These are phyloP conservation scores for Mucor racemosus DNA, from an alignment of 371 early-diverging fungal species.

Conservation along the genomic window DNA sequence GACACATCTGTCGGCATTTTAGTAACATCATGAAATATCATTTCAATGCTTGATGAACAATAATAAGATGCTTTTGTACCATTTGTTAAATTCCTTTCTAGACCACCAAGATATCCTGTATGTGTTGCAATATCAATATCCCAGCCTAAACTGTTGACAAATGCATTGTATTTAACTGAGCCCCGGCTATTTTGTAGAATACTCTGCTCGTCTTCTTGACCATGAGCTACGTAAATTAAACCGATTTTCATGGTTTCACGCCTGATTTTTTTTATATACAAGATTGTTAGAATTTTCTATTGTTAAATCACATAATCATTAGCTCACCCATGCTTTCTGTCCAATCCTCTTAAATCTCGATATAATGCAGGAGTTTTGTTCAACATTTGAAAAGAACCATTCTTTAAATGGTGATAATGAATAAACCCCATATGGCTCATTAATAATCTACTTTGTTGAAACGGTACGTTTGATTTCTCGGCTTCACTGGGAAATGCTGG, in stretches of 20 bases:
- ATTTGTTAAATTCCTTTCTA: slow-evolving; percentile 81
- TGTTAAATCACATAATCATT: neutral
- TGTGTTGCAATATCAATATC: slow-evolving; percentile 85
- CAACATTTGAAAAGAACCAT: slow-evolving; percentile 71
- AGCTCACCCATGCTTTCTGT: slow-evolving; percentile 75
- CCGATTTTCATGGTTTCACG: slow-evolving; percentile 92
- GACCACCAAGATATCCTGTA: slow-evolving; percentile 86
- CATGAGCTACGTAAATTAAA: slow-evolving; percentile 88
- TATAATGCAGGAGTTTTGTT: slow-evolving; percentile 68
- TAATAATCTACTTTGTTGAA: slow-evolving; percentile 69
- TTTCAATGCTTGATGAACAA: slow-evolving; percentile 80
- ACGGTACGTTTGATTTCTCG: slow-evolving; percentile 61
- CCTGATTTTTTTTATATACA: slow-evolving; percentile 26
- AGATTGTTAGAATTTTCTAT: neutral
- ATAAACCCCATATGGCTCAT: slow-evolving; percentile 79
- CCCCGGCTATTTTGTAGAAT: slow-evolving; percentile 81
- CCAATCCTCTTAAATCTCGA: slow-evolving; percentile 79
- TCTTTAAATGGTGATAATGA: slow-evolving; percentile 73
- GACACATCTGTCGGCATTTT: slow-evolving; percentile 84
- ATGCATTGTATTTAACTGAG: slow-evolving; percentile 75
- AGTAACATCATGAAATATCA: slow-evolving; percentile 92
- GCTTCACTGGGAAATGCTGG: slow-evolving; percentile 57
- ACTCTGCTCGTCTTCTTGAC: slow-evolving; percentile 85
- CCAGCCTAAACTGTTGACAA: slow-evolving; percentile 87
- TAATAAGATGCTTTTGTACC: slow-evolving; percentile 84